Base-by-base conservation (phyloP, 1,284 basidiomycete genomes). In the Rhodotorula sp. region DNA sequence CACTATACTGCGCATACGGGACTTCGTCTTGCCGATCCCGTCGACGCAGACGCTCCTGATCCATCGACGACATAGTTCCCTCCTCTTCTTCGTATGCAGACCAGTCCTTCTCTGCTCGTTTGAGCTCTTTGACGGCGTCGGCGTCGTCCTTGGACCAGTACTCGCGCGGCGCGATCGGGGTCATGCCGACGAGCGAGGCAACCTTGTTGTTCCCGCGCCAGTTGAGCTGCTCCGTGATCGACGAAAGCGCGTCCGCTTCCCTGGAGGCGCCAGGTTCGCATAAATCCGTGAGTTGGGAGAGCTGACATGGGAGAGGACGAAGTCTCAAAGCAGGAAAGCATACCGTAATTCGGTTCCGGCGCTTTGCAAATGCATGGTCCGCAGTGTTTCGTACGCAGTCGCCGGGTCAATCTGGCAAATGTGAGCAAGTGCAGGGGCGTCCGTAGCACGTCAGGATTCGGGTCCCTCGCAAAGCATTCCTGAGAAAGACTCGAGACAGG, bases 201-300 rank as follows among this genome's bases (percentile, higher is more conserved):
- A 90, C 86, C 20, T 84, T 84, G 62, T 84, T 84, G 55, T 82
- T 81, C 44, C 84, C 85, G 30, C 84, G 82, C 81, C 84, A 85
- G 75, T 86, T 87, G 57, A 90, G 81, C 59, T 85, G 83, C 6
- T 81, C 78, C 44, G 82, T 83, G 53, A 87, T 49, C 6, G 26
- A 22, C 17, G 65, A 46, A 8, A 75, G 56, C 4, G 45, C 48
- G 49, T 64, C 71, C 24, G 68, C 62, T 29, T 71, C 74, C 8
- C 73, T 75, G 59, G 37, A 42, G 37, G 37, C 37, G 37, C 15
- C n/a, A 26, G 22, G 53, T 17, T 12, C 26, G 26, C 10, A 6
- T 20, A 29, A 20, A 49, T 49, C 4, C 22, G 48, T 20, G 48
- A 18, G 14, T n/a, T 10, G 53, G 14, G 26, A 54, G 53, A 12